These are phyloP conservation scores for Aspergillus tamarii DNA, from an alignment of 2,329 filamentous ascomycete species.

Conservation along the genomic window DNA sequence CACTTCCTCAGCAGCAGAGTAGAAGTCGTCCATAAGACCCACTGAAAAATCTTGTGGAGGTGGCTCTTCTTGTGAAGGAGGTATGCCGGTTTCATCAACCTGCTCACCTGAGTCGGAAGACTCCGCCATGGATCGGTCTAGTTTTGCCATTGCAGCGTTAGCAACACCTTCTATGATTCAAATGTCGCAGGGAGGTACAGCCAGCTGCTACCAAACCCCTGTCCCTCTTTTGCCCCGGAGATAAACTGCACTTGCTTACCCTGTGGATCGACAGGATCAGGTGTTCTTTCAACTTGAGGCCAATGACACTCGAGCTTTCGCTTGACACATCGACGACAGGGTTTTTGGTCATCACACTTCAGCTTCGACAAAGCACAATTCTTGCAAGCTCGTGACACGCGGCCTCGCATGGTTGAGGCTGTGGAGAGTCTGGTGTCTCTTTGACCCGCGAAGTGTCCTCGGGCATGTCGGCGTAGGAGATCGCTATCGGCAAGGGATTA, in stretches of 20 bases:
- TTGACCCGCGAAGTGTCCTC: background rate
- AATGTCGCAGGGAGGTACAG: no score
- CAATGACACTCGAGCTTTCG: conserved; percentile 51
- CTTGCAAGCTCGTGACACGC: conserved; percentile 56
- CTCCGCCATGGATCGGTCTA: background rate
- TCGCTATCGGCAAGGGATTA: background rate
- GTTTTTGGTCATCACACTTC: conserved; percentile 59
- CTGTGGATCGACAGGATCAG: background rate
- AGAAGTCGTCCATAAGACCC: background rate
- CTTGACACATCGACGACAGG: conserved; percentile 55
- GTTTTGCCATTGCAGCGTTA: background rate
- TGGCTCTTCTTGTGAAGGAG: background rate
- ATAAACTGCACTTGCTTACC: background rate
- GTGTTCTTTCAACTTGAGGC: conserved; percentile 13
- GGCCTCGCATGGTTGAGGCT: conserved; percentile 29
- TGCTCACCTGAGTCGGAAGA: background rate
- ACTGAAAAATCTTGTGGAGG: background rate
- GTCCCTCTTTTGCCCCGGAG: fast-evolving
- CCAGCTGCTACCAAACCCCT: background rate
- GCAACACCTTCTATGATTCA: background rate
- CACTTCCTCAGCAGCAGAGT: background rate
- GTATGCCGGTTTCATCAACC: background rate
- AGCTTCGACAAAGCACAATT: conserved; percentile 56
- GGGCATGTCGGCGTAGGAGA: conserved; percentile 1
- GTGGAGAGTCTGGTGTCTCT: conserved; percentile 20